Conservation (phyloP, 202 grass and related monocot genomes). For the Carex arenaria region DNA sequence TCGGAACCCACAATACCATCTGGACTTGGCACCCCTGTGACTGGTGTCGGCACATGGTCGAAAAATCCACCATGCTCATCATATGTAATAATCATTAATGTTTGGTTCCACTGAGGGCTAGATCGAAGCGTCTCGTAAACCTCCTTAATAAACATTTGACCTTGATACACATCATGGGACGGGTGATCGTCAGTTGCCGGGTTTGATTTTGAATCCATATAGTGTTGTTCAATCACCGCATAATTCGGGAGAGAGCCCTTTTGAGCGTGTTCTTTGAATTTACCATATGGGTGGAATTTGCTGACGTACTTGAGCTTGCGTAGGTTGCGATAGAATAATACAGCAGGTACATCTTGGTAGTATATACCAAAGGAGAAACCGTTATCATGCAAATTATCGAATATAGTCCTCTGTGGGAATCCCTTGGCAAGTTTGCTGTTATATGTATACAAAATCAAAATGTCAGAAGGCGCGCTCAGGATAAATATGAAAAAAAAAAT, state of each 20-base stretch:
- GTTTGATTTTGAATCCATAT: constrained; percentile 52
- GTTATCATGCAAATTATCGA: constrained; percentile 75
- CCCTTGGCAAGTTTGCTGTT: constrained; percentile 56
- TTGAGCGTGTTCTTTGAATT: constrained; percentile 51
- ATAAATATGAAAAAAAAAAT: not conserved
- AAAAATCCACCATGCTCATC: constrained; percentile 96
- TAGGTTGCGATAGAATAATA: constrained; percentile 83
- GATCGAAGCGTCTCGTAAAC: constrained; percentile 75
- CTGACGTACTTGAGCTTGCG: constrained; percentile 86
- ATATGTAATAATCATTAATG: constrained; percentile 77
- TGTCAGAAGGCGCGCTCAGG: not conserved
- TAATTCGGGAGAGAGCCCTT: constrained; percentile 66
- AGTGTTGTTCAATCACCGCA: constrained; percentile 83
- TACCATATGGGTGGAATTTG: constrained; percentile 52
- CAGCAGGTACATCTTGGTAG: constrained; percentile 81
- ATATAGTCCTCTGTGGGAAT: constrained; percentile 75
- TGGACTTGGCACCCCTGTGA: constrained; percentile 58
- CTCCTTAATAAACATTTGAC: constrained; percentile 83
- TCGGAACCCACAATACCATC: constrained; percentile 71
- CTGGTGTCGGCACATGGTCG: constrained; percentile 81
- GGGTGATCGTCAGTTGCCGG: constrained; percentile 94
- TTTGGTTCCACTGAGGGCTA: constrained; percentile 90
- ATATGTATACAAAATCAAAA: not conserved
- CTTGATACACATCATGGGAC: constrained; percentile 92
- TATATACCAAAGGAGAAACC: constrained; percentile 80